Percentiles rank a stretch among this genome's conserved stretches.
phyloP scores from a whole-genome alignment of 2,329 filamentous ascomycete genomes.

The Botrytis porri region DNA sequence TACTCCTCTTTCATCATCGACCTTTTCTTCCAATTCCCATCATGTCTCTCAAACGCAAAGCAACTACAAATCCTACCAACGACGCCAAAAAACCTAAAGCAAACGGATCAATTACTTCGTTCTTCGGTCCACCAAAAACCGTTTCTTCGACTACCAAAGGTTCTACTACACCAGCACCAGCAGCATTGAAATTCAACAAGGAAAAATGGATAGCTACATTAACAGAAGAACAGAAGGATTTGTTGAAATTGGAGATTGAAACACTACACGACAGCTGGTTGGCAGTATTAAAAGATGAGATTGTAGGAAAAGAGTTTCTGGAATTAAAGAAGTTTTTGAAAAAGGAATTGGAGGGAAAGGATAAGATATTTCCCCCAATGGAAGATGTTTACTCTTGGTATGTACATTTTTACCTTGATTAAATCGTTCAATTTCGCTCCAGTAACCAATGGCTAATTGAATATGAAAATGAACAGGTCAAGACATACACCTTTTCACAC shows the following conservation, averaged over 20 bases:
- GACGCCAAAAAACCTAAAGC: conserved; percentile 70
- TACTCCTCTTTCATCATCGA: conserved; percentile 21
- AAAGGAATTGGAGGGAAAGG: conserved; percentile 68
- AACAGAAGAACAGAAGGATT: conserved; percentile 73
- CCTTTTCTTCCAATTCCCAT: conserved; percentile 18
- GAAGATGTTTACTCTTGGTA: conserved; percentile 95
- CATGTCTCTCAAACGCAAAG: conserved; percentile 63
- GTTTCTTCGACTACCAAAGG: conserved; percentile 38
- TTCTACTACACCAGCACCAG: conserved; percentile 25
- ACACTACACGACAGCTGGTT: conserved; percentile 92
- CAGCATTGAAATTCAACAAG: conserved; percentile 72
- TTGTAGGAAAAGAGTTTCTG: conserved; percentile 76
- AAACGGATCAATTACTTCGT: conserved; percentile 80
- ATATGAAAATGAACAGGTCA: conserved; percentile 66
- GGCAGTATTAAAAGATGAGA: conserved; percentile 80
- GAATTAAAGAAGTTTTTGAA: conserved; percentile 84
- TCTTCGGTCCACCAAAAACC: conserved; percentile 66
- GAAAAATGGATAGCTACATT: conserved; percentile 81
- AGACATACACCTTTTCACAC: conserved; percentile 83
- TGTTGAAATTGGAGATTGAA: conserved; percentile 86
- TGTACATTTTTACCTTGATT: conserved; percentile 11
- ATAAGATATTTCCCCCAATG: conserved; percentile 81
- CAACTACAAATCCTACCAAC: conserved; percentile 45
- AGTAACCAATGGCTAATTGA: conserved; percentile 27
- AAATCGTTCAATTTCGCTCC: background rate